phyloP scores from a whole-genome alignment of 2,329 filamentous ascomycete species.

The Westerdykella ornata region DNA sequence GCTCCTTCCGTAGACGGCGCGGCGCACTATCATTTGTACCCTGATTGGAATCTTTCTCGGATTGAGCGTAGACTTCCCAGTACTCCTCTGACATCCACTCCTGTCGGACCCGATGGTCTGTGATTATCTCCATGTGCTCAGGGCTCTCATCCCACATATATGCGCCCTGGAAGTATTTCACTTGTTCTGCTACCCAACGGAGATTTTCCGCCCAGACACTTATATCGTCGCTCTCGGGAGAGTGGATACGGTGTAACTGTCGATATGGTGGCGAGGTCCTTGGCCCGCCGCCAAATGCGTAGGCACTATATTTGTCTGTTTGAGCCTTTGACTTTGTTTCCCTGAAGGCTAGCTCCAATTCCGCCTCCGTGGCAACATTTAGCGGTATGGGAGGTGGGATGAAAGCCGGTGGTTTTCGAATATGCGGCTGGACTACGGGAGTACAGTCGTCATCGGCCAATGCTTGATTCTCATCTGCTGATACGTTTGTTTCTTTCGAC shows the following conservation, averaged over 20 bases:
- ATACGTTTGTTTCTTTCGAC: not conserved
- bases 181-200: slow-evolving; percentile 18
- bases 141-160: slow-evolving; percentile 21
- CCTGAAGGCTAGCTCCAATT: not conserved
- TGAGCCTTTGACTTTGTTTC: not conserved
- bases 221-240: slow-evolving; percentile 10
- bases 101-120: slow-evolving; percentile 9
- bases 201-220: slow-evolving; percentile 24
- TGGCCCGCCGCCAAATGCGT: slow-evolving; percentile 16
- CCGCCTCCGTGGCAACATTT: not conserved
- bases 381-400: not conserved
- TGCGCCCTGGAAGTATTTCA: slow-evolving; percentile 2
- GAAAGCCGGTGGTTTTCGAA: not conserved
- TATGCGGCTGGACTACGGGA: not conserved
- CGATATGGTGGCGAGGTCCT: slow-evolving; percentile 15
- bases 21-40: not conserved
- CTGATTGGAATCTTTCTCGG: not conserved
- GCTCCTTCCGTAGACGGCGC: not conserved
- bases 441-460: not conserved
- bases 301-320: not conserved
- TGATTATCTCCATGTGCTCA: slow-evolving; percentile 19
- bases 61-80: slow-evolving; percentile 2
- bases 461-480: not conserved
- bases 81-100: slow-evolving; percentile 19
- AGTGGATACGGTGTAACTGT: slow-evolving; percentile 9